Evolutionary conservation across 1,284 basidiomycete species (phyloP).

Genomic region (Boletus smithii): DNA sequence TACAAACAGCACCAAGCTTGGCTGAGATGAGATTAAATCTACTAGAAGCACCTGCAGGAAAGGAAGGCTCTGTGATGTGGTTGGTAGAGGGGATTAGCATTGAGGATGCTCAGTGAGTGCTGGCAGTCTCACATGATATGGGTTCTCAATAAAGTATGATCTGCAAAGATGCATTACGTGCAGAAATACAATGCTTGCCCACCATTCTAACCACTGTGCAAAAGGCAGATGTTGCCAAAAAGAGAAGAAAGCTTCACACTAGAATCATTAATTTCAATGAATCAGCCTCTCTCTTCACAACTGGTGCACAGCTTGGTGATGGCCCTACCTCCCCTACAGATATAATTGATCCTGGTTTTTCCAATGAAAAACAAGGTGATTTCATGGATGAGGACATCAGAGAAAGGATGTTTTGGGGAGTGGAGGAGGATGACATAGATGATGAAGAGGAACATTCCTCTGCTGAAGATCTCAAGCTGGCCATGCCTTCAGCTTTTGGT

Average conservation of each 20-base stretch:
- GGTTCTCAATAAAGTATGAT: no score
- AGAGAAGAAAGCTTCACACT: background rate
- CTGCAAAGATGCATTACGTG: background rate
- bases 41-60: no score
- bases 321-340: background rate
- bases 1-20: conserved; percentile 4
- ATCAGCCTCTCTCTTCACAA: background rate
- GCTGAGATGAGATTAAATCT: conserved; percentile 5
- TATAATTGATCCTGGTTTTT: conserved; percentile 1
- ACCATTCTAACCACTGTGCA: background rate
- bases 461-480: background rate
- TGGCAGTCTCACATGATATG: background rate
- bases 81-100: conserved; percentile 8
- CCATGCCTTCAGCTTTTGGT: conserved; percentile 5
- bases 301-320: background rate
- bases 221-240: background rate
- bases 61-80: background rate
- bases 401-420: background rate
- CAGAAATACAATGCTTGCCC: background rate
- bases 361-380: background rate
- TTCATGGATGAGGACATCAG: background rate
- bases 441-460: background rate
- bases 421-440: conserved; percentile 1
- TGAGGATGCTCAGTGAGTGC: conserved; percentile 10
- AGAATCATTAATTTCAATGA: conserved; percentile 6